Conservation (phyloP, 345 rosid species). For the Anastatica hierochuntica region DNA sequence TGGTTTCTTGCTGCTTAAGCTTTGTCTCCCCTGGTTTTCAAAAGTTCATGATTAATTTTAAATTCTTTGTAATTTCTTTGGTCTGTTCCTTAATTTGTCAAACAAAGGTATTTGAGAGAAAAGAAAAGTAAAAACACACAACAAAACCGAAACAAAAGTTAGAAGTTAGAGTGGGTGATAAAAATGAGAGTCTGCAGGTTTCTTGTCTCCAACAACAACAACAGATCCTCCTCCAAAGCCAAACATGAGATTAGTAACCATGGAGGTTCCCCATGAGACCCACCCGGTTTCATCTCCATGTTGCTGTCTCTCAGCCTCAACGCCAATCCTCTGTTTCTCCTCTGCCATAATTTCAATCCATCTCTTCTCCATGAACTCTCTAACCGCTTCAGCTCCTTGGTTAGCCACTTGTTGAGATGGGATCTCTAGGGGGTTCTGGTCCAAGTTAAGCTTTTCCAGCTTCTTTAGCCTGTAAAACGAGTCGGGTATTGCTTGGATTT, state of each 20-base stretch:
- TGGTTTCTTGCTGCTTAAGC: conserved; percentile 20
- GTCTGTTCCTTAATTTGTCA: no score
- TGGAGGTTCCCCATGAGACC: conserved; percentile 63
- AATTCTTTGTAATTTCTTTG: neutral
- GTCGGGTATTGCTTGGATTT: conserved; percentile 60
- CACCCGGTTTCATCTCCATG: no score
- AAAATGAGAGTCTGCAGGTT: neutral
- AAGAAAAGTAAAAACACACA: no score
- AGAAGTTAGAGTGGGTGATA: conserved; percentile 17
- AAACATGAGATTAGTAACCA: conserved; percentile 42
- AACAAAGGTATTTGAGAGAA: no score
- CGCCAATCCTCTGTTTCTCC: conserved; percentile 46
- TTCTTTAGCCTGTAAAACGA: conserved; percentile 63
- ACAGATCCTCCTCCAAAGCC: conserved; percentile 8
- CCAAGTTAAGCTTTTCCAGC: conserved; percentile 65
- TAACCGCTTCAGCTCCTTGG: conserved; percentile 67
- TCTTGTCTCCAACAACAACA: conserved; percentile 13
- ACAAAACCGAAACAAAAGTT: neutral
- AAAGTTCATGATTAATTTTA: no score
- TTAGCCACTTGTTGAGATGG: conserved; percentile 59
- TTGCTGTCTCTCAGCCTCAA: conserved; percentile 34
- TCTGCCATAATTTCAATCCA: conserved; percentile 53
- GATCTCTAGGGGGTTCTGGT: conserved; percentile 65
- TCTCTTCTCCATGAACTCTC: conserved; percentile 63
- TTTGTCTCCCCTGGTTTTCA: no score